Base-by-base conservation (phyloP, 1,284 basidiomycete species). In the Irpex sp. region DNA sequence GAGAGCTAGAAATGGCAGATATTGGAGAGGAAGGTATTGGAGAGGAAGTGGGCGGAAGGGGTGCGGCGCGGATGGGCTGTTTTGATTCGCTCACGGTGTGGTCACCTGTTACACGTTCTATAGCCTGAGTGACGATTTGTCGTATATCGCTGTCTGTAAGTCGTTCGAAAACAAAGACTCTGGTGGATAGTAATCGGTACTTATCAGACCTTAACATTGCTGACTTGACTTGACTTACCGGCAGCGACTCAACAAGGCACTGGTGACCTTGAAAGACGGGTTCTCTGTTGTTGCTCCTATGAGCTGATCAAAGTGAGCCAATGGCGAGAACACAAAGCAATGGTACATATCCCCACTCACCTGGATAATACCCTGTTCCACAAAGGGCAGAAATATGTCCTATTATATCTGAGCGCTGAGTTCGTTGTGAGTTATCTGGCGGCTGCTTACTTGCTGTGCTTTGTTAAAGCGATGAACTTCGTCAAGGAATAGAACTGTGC, bases 201-300 rank as follows among this genome's bases (percentile, higher is more conserved):
- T 58, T 64, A 61, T 58, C 37, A 15, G 38, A 51, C 15, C 7
- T 44, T 9, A 40, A 57, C 51, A 31, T 0, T 31, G 52, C 37
- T 4, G 15, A 48, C 17, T 34, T 31, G 19, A 78, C 84, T n/a
- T n/a, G n/a, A n/a, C n/a, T 71, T 66, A 89, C 91, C 92, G 85
- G 75, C 93, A 93, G 55, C 93, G 85, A 69, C 91, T 93, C 47
- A 95, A 77, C 44, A 96, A 78, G 3, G 93, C 91, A 40, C 85
- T 85, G 58, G 86, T 92, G 51, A 93, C 75, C 68, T 91, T 93
- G 79, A 96, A 97, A 1, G 92, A 94, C 0, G 94, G 94, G 70
- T 97, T 97, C 74, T 97, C 94, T 0, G 94, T 97, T 2, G 94
- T 97, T 0, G 94, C 94, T 15, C 93, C 93, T 65, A 97, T 86